phyloP scores from a whole-genome alignment of 306 rosid species.

The Echinosophora koreensis region DNA sequence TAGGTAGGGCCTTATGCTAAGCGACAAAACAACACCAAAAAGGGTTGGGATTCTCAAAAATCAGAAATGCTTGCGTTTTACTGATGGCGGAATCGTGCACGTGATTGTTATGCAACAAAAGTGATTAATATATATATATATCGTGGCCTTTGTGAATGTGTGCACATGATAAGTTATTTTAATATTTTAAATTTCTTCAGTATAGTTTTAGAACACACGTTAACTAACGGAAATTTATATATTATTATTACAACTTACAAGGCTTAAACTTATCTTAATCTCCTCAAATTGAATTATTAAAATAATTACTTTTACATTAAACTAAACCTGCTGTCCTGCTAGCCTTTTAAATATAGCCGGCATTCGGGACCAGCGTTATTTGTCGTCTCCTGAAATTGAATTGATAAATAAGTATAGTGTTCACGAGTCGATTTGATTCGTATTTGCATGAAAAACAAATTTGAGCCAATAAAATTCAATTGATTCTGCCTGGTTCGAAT shows the following conservation, averaged over 20 bases:
- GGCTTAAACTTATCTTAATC: constrained; percentile 18
- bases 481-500: too few relatives aligned
- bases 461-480: too few relatives aligned
- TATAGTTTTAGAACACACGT: not conserved
- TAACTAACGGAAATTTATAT: not conserved
- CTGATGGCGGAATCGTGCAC: constrained; percentile 36
- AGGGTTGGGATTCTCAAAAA: not conserved
- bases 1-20: constrained; percentile 34
- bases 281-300: not conserved
- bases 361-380: constrained; percentile 35
- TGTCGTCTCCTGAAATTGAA: constrained; percentile 2
- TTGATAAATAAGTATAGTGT: not conserved
- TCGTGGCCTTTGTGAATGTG: not conserved
- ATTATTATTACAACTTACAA: not conserved
- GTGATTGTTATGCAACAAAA: constrained; percentile 42
- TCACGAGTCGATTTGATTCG: too few relatives aligned
- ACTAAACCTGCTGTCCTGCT: constrained; percentile 13
- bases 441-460: too few relatives aligned
- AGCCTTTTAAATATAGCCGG: constrained; percentile 41
- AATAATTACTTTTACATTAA: not conserved
- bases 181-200: not conserved
- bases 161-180: not conserved
- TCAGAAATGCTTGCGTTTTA: constrained; percentile 3
- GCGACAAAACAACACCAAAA: constrained; percentile 33
- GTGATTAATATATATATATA: not conserved